Evolutionary conservation across 495 filamentous ascomycete species (phyloP).

Genomic region (Glutinoglossum americanum): DNA sequence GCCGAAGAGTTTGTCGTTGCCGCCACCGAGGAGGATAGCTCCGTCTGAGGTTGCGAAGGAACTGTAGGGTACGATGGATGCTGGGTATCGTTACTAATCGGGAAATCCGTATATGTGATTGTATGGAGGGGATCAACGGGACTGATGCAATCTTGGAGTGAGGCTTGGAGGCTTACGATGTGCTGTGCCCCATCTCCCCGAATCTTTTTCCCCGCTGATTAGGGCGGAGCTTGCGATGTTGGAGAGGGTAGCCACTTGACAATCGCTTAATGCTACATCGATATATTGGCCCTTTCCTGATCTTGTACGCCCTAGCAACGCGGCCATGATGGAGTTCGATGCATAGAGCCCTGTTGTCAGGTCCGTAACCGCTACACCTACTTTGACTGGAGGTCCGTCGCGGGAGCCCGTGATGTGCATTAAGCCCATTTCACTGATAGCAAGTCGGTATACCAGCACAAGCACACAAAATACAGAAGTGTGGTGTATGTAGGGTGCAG

Average conservation of each 20-base stretch:
- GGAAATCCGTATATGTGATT: too few relatives aligned
- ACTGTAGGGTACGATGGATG: slow-evolving; percentile 87
- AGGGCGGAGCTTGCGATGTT: slow-evolving; percentile 87
- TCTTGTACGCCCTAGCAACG: slow-evolving; percentile 45
- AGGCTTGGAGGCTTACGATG: slow-evolving; percentile 59
- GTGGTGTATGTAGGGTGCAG: background rate
- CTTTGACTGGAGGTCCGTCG: slow-evolving; percentile 86
- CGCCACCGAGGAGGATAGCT: slow-evolving; percentile 77
- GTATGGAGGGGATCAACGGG: too few relatives aligned
- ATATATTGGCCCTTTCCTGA: slow-evolving; percentile 76
- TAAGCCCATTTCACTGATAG: slow-evolving; percentile 54
- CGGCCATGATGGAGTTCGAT: slow-evolving; percentile 92
- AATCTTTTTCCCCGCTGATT: slow-evolving; percentile 72
- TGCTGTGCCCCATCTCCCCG: slow-evolving; percentile 82
- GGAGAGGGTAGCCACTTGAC: slow-evolving; percentile 75
- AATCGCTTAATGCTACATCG: slow-evolving; percentile 77
- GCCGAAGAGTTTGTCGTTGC: slow-evolving; percentile 80
- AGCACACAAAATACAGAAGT: background rate
- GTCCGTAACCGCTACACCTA: slow-evolving; percentile 92
- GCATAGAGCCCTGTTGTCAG: slow-evolving; percentile 92
- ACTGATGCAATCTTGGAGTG: too few relatives aligned
- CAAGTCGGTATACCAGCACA: background rate
- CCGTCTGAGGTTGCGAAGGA: slow-evolving; percentile 87
- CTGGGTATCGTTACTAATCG: too few relatives aligned
- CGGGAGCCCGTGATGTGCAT: slow-evolving; percentile 92